phyloP scores from a whole-genome alignment of 768 basidiomycete genomes.

The Termitomyces titanicus region DNA sequence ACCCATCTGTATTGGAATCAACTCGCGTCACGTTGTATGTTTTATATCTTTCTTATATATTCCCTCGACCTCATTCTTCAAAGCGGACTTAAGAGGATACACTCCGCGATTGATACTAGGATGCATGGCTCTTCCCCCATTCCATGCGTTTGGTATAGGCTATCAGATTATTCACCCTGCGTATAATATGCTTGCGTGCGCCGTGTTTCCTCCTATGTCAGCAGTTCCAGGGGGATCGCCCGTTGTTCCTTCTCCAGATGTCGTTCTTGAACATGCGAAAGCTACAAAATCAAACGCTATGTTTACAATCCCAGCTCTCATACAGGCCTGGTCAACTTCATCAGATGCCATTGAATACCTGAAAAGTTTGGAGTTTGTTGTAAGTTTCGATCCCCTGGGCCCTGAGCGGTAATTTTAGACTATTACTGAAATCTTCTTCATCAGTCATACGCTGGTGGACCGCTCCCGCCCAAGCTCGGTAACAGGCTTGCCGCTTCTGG shows the following conservation, averaged over 20 bases:
- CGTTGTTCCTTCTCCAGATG: constrained; percentile 29
- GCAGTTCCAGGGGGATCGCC: constrained; percentile 18
- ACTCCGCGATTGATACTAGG: constrained; percentile 11
- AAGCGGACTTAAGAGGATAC: constrained; percentile 11
- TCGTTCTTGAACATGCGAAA: constrained; percentile 23
- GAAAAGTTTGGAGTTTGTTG: constrained; percentile 22
- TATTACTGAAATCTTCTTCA: background rate
- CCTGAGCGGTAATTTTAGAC: background rate
- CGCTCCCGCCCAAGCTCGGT: constrained; percentile 27
- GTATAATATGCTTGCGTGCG: constrained; percentile 11
- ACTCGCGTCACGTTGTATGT: constrained; percentile 20
- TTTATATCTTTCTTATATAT: too few relatives aligned
- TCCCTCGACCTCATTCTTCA: background rate
- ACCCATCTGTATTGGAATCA: constrained; percentile 17
- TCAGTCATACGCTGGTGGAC: constrained; percentile 26
- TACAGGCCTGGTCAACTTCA: constrained; percentile 25
- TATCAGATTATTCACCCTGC: constrained; percentile 23
- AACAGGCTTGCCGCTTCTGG: constrained; percentile 24
- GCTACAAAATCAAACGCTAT: constrained; percentile 17
- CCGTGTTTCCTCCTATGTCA: constrained; percentile 23
- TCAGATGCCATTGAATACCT: constrained; percentile 20
- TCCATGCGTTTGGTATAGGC: constrained; percentile 25
- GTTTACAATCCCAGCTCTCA: constrained; percentile 22
- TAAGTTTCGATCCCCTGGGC: constrained; percentile 8
- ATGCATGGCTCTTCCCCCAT: constrained; percentile 26